Conservation (phyloP, 2,329 filamentous ascomycete genomes). For the Verticillium longisporum region DNA sequence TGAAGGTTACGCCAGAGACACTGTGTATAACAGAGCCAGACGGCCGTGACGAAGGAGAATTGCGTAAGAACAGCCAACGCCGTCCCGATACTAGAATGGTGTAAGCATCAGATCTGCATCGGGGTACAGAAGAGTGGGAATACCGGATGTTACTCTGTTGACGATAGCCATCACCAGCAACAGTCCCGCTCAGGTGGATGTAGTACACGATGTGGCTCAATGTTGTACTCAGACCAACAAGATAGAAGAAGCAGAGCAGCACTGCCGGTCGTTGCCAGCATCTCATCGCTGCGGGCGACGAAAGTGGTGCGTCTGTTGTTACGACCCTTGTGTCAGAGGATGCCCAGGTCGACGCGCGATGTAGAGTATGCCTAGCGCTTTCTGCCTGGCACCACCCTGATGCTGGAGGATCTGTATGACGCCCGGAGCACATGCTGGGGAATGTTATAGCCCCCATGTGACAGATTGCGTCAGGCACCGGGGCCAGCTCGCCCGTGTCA, state of each 20-base stretch:
- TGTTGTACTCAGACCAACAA: not conserved
- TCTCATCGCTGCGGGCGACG: not conserved
- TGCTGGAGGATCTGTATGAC: not conserved
- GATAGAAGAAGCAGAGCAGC: not conserved
- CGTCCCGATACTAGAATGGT: not conserved
- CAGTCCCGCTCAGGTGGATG: not conserved
- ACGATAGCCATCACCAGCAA: not conserved
- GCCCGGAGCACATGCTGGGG: not conserved
- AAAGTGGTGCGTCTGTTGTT: not conserved
- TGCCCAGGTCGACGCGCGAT: not conserved
- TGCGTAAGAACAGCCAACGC: slow-evolving; percentile 2
- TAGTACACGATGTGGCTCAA: not conserved
- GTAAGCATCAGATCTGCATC: not conserved
- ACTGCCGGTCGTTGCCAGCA: not conserved
- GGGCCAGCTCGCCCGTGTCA: not conserved
- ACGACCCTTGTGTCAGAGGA: not conserved
- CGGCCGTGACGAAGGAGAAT: slow-evolving; percentile 1
- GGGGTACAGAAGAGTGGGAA: too few relatives aligned
- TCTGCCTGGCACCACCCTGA: not conserved
- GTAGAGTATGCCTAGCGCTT: not conserved
- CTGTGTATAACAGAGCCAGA: slow-evolving; percentile 3
- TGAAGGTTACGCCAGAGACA: slow-evolving; percentile 1
- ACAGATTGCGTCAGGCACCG: not conserved
- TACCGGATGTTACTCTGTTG: slow-evolving; percentile 2
- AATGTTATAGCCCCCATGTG: not conserved